These are phyloP conservation scores for Bacidia rubella DNA, from an alignment of 495 filamentous ascomycete genomes.

Conservation along the genomic window DNA sequence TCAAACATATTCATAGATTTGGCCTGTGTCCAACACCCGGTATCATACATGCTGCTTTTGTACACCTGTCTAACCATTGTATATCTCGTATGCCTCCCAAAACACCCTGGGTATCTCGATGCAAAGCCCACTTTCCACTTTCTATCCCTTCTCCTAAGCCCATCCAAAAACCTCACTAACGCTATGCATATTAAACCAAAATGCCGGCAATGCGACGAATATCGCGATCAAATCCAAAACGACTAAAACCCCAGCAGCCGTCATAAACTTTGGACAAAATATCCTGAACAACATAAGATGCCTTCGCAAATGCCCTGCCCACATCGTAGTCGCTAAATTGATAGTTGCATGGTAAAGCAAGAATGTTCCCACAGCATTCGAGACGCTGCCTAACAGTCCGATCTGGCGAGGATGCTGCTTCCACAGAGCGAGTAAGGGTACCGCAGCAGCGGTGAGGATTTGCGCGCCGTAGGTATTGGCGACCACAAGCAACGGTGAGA, in stretches of 20 bases:
- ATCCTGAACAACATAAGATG: constrained; percentile 98
- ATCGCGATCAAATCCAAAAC: constrained; percentile 65
- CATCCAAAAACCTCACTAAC: constrained; percentile 86
- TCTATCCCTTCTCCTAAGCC: constrained; percentile 22
- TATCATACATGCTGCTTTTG: no score
- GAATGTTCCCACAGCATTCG: constrained; percentile 56
- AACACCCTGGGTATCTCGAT: neutral
- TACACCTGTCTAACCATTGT: no score
- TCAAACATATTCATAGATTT: no score
- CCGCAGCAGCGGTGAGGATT: constrained; percentile 62
- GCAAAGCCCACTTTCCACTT: neutral
- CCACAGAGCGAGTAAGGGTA: constrained; percentile 79
- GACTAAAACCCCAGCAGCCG: constrained; percentile 55
- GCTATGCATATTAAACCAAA: constrained; percentile 58
- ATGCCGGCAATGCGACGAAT: constrained; percentile 51
- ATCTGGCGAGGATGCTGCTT: constrained; percentile 42
- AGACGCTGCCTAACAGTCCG: constrained; percentile 51
- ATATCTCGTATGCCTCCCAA: neutral
- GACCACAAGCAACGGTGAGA: constrained; percentile 65
- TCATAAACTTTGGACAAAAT: constrained; percentile 82
- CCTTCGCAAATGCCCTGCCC: constrained; percentile 71
- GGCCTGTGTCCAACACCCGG: no score
- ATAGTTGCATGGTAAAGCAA: constrained; percentile 70
- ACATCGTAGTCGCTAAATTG: constrained; percentile 69
- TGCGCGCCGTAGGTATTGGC: constrained; percentile 85